Evolutionary conservation across 176 grass and related monocot species (phyloP), one percentile per base, ranked within the genome.

Genomic region (Raddia guianensis): DNA sequence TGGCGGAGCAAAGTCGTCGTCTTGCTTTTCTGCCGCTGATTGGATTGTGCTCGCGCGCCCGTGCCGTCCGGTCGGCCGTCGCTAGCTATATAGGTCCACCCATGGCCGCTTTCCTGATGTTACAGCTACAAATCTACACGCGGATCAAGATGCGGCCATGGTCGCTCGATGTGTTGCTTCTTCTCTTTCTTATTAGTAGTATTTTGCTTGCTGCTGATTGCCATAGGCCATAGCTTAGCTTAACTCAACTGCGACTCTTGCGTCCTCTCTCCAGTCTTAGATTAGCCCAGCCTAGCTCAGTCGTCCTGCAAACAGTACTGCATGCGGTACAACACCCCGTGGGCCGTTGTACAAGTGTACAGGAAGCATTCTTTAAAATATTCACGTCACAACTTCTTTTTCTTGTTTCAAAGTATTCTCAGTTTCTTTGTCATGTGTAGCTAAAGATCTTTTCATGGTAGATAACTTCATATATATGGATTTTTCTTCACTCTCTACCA

Each of bases 251-350:
- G 27, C 20, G 45, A 20, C 19, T 8, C 11, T 9, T 8, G 44
- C n/a, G 44, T 21, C 43, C 9, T 7, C 4, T 13, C 8, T 49
- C 15, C 15, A n/a, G 35, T 37, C 42, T 6, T 72, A n/a, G 42
- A 87, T 78, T 65, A 55, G 18, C 63, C 7, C 59, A 50, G 51
- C 50, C 59, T 33, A 55, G 12, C 9, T 37, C 62, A 49, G 15
- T 65, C 63, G 43, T 67, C 27, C 21, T n/a, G 44, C 70, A 34
- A 82, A 49, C 79, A 77, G 35, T 68, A 45, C 47, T 87, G 62
- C 66, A 65, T 72, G 79, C 64, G 74, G 82, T 72, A 79, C 68
- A 86, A 37, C 49, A 65, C 49, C 56, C 48, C 13, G 1, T 27
- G 27, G 27, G 27, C 27, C 27, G 8, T 27, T 63, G 56, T 40